Evolutionary conservation across 805 yeast genomes (phyloP).

Genomic region (Suhomyces sp.): DNA sequence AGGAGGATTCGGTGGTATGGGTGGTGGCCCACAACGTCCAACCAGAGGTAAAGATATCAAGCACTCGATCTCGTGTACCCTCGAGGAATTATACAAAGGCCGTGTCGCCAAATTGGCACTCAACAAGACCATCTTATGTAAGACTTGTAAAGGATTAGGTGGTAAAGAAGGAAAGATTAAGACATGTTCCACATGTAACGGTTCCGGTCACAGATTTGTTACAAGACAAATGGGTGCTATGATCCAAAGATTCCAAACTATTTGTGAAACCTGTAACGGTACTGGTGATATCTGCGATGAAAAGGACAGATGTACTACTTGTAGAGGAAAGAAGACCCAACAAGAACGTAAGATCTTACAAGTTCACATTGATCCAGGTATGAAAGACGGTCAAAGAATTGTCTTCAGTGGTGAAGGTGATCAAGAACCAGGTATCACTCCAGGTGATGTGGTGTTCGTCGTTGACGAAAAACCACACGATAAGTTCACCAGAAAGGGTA

Average conservation of each 20-base stretch:
- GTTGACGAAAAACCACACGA: constrained; percentile 88
- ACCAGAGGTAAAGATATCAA: constrained; percentile 86
- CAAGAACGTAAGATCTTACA: constrained; percentile 89
- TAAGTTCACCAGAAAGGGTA: constrained; percentile 80
- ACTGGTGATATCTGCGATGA: constrained; percentile 84
- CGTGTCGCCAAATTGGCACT: constrained; percentile 91
- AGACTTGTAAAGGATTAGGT: constrained; percentile 89
- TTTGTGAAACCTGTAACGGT: constrained; percentile 90
- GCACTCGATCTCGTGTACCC: constrained; percentile 78
- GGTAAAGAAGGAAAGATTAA: constrained; percentile 90
- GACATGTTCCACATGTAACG: constrained; percentile 83
- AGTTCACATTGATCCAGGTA: constrained; percentile 95
- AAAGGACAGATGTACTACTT: constrained; percentile 81
- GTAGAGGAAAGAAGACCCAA: constrained; percentile 85
- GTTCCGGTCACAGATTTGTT: constrained; percentile 86
- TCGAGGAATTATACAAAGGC: constrained; percentile 94
- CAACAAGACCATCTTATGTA: constrained; percentile 87
- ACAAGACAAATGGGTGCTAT: constrained; percentile 99
- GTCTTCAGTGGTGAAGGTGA: constrained; percentile 96
- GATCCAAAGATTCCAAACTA: constrained; percentile 96
- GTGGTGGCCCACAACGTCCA: constrained; percentile 70
- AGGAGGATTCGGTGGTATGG: constrained; percentile 55
- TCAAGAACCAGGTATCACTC: constrained; percentile 89
- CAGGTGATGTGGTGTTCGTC: constrained; percentile 95
- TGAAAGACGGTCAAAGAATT: constrained; percentile 89